These are phyloP conservation scores for Oidium heveae DNA, from an alignment of 2,329 filamentous ascomycete species.

Conservation along the genomic window DNA sequence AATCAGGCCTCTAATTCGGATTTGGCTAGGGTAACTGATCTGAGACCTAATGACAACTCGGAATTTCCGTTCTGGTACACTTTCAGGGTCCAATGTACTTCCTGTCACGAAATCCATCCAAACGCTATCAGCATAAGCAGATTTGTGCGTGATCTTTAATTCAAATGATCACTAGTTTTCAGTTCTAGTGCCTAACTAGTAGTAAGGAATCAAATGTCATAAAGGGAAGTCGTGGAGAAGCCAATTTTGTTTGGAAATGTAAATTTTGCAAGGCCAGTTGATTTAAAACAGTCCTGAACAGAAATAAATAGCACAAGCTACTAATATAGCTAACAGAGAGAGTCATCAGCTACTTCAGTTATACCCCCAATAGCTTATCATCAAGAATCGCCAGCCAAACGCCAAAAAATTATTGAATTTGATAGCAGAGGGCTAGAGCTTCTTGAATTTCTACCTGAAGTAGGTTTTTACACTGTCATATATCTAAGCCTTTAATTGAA, in stretches of 20 bases:
- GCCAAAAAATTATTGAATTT: slow-evolving; percentile 62
- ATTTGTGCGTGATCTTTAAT: slow-evolving; percentile 31
- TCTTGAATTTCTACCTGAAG: slow-evolving; percentile 70
- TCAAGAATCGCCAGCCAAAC: slow-evolving; percentile 44
- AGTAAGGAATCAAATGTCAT: slow-evolving; percentile 65
- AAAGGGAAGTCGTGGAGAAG: slow-evolving; percentile 79
- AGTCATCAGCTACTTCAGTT: slow-evolving; percentile 68
- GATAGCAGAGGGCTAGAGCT: slow-evolving; percentile 92
- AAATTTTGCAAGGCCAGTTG: slow-evolving; percentile 73
- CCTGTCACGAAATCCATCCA: slow-evolving; percentile 70
- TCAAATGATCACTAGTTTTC: background rate
- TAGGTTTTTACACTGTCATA: slow-evolving; percentile 16
- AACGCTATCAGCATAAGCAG: slow-evolving; percentile 72
- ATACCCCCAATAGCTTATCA: slow-evolving; percentile 46
- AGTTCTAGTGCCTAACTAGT: background rate
- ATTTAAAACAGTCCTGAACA: background rate
- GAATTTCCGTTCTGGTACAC: slow-evolving; percentile 85
- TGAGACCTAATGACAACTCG: slow-evolving; percentile 60
- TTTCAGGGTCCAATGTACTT: slow-evolving; percentile 96
- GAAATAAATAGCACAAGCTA: background rate
- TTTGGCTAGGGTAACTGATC: slow-evolving; percentile 51
- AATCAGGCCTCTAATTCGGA: background rate
- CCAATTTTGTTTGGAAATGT: slow-evolving; percentile 99
- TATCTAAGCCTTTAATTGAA: background rate
- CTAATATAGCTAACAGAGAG: slow-evolving; percentile 26